phyloP scores from a whole-genome alignment of 306 rosid species.

The Parietaria judaica region DNA sequence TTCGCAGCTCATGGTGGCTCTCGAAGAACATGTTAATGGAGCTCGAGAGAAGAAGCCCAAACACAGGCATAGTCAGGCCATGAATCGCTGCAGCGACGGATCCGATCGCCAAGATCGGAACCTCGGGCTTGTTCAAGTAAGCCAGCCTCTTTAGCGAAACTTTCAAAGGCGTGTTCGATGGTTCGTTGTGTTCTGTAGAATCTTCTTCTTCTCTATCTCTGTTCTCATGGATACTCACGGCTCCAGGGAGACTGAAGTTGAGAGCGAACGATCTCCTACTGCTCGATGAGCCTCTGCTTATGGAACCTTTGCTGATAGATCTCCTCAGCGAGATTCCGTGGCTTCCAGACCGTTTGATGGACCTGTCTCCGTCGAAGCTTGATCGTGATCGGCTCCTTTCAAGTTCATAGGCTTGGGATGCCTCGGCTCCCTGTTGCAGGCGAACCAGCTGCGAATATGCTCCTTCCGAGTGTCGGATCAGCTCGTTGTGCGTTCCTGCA shows the following conservation, averaged over 20 bases:
- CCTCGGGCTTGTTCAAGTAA: conserved; percentile 59
- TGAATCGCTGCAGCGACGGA: conserved; percentile 49
- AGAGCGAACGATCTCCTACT: conserved; percentile 24
- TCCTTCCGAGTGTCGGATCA: conserved; percentile 49
- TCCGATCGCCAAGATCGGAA: conserved; percentile 53
- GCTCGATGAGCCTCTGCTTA: conserved; percentile 39
- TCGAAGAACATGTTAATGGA: conserved; percentile 52
- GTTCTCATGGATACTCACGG: conserved; percentile 10
- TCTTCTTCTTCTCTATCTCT: conserved; percentile 12
- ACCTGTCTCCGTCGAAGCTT: conserved; percentile 20
- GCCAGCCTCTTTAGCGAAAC: conserved; percentile 50
- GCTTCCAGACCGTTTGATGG: conserved; percentile 16
- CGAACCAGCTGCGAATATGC: conserved; percentile 77
- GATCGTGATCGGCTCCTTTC: conserved; percentile 12
- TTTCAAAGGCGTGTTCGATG: conserved; percentile 8
- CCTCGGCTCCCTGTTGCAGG: conserved; percentile 50
- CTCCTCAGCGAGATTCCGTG: conserved; percentile 23
- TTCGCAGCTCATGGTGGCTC: conserved; percentile 37
- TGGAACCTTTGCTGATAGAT: conserved; percentile 32
- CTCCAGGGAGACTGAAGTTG: conserved; percentile 26
- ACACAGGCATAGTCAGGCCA: conserved; percentile 61
- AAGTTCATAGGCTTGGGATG: conserved; percentile 16
- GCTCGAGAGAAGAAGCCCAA: conserved; percentile 65
- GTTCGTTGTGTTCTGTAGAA: conserved; percentile 6
- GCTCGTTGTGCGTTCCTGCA: conserved; percentile 62